Evolutionary conservation across 345 rosid species (phyloP).

Genomic region (Brassica carinata): DNA sequence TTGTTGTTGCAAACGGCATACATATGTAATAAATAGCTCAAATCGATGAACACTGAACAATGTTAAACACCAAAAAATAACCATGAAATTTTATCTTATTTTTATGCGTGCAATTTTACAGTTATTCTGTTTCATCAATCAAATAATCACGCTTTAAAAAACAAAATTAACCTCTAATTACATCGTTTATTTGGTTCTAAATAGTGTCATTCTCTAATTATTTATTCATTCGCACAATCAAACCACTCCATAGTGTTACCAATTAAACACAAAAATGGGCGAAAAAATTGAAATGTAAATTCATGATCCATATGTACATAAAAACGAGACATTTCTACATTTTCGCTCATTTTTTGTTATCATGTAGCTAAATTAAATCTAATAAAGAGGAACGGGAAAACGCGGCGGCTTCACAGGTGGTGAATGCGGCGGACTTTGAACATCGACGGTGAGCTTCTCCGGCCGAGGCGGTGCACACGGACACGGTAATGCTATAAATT

Average conservation of each 20-base stretch:
- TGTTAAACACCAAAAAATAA: not conserved
- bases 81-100: not conserved
- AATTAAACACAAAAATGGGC: constrained; percentile 29
- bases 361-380: constrained; percentile 32
- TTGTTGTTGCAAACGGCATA: constrained; percentile 20
- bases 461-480: constrained; percentile 68
- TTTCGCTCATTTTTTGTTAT: constrained; percentile 7
- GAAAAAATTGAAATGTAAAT: constrained; percentile 29
- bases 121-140: not conserved
- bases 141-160: not conserved
- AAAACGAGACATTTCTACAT: constrained; percentile 32
- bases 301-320: constrained; percentile 41
- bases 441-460: constrained; percentile 47
- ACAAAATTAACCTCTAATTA: not conserved
- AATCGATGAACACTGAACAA: constrained; percentile 10
- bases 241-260: constrained; percentile 6
- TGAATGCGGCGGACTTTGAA: constrained; percentile 46
- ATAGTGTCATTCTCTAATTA: not conserved
- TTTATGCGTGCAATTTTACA: not conserved
- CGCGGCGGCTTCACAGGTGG: constrained; percentile 53
- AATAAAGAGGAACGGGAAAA: constrained; percentile 72
- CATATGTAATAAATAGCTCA: constrained; percentile 9
- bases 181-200: not conserved
- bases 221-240: not conserved
- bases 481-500: constrained; percentile 92